Evolutionary conservation across 2,329 filamentous ascomycete species (phyloP), one percentile per base, ranked within the genome.

Genomic region (Cladophialophora psammophila): DNA sequence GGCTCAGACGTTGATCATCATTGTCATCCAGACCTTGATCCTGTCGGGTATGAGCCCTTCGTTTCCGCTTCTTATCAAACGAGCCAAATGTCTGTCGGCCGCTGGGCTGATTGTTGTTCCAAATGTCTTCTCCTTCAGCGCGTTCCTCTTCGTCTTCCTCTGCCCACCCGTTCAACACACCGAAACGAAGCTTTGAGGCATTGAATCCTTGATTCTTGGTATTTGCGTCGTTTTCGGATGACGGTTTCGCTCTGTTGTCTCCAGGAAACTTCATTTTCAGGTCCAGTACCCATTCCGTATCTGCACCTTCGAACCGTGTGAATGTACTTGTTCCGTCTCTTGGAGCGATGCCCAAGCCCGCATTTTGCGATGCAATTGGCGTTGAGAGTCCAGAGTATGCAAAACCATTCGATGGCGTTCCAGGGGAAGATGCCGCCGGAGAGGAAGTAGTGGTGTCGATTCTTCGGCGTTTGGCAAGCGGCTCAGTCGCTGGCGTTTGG

Each of bases 251-350:
- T 48, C n/a, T n/a, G 7, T 53, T 52, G 13, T 45, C 5, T 45
- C 40, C 20, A 3, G 64, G 40, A 40, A 60, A 53, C n/a, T 2
- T 50, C 18, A 64, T 48, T 10, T 69, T 67, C 42, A 70, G 26
- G 55, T 72, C 69, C 12, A 73, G 63, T n/a, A 73, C 70, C 72
- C 72, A 73, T 58, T 71, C 69, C 20, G 72, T 73, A 42, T 73
- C 70, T 53, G 63, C 70, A 20, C 68, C 63, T 57, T 65, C 64
- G 20, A 42, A 59, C 26, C 64, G 57, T 20, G 26, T 59, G 45
- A 68, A 69, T 12, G 60, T 68, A 31, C 67, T 67, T 20, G 40
- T 63, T 55, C 68, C 68, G 38, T 55, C 65, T 62, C 68, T 69
- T 26, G 45, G 18, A 52, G 59, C 36, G 9, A 64, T 13, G 5